phyloP scores from a whole-genome alignment of 805 yeast species.

The Saccharomycopsis microspora region DNA sequence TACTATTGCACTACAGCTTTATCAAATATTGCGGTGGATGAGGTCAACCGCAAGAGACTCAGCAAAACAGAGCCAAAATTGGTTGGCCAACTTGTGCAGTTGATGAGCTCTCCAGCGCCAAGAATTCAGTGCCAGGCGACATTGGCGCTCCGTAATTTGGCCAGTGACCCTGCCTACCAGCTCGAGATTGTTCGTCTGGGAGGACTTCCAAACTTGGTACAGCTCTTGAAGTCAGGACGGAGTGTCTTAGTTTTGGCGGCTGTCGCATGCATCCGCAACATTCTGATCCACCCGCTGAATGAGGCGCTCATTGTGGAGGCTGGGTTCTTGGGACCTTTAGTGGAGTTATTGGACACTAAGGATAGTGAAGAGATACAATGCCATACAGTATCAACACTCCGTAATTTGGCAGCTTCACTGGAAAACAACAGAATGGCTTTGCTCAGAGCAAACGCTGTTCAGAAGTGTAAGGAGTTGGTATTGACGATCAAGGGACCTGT shows the following conservation, averaged over 20 bases:
- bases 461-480: constrained; percentile 82
- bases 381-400: constrained; percentile 91
- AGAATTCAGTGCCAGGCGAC: constrained; percentile 99
- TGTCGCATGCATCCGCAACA: constrained; percentile 95
- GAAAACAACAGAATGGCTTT: constrained; percentile 88
- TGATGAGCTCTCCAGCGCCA: constrained; percentile 90
- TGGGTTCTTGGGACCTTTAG: constrained; percentile 88
- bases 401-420: constrained; percentile 92
- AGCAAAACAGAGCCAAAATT: constrained; percentile 88
- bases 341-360: constrained; percentile 66
- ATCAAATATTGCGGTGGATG: constrained; percentile 95
- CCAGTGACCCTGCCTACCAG: constrained; percentile 93
- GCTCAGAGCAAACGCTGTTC: constrained; percentile 91
- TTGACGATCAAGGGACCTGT: constrained; percentile 81
- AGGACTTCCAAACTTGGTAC: constrained; percentile 89
- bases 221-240: constrained; percentile 76
- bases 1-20: constrained; percentile 97
- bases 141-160: constrained; percentile 86
- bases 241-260: constrained; percentile 92
- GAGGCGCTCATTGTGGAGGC: constrained; percentile 95
- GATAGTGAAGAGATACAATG: constrained; percentile 96
- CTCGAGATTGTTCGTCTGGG: constrained; percentile 92
- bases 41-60: constrained; percentile 74
- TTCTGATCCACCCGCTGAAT: constrained; percentile 91
- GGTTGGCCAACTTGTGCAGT: constrained; percentile 73